Evolutionary conservation across 78 protist species (phyloP).

Genomic region (Salpingoeca rosetta): DNA sequence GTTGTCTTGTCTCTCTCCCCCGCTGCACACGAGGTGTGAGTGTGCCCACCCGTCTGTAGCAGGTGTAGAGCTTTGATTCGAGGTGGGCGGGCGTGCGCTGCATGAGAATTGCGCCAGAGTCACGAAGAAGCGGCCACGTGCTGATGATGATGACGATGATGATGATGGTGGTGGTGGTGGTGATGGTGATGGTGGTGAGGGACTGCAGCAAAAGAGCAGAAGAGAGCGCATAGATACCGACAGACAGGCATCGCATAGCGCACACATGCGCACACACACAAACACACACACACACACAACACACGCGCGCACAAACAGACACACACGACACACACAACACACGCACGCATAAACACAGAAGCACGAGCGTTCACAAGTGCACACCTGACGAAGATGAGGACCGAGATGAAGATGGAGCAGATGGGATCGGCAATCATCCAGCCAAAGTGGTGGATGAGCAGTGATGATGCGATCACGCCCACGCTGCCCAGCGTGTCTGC

Average conservation of each 20-base stretch:
- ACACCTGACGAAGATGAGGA: constrained; percentile 63
- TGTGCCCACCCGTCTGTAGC: neutral
- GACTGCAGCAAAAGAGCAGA: constrained; percentile 59
- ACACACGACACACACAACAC: too few relatives aligned
- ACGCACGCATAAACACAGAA: too few relatives aligned
- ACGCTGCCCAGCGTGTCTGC: constrained; percentile 94
- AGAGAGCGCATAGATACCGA: too few relatives aligned
- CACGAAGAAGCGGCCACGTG: constrained; percentile 67
- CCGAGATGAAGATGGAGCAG: constrained; percentile 68
- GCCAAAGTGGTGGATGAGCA: constrained; percentile 61
- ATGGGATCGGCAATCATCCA: constrained; percentile 84
- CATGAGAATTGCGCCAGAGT: constrained; percentile 37
- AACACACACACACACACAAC: too few relatives aligned
- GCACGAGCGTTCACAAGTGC: too few relatives aligned
- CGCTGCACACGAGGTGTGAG: neutral
- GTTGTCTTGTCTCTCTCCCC: neutral
- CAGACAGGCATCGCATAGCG: too few relatives aligned
- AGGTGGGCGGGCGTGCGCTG: constrained; percentile 56
- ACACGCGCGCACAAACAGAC: too few relatives aligned
- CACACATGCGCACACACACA: too few relatives aligned
- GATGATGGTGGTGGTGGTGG: constrained; percentile 76
- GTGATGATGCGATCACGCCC: constrained; percentile 83
- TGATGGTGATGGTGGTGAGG: constrained; percentile 71
- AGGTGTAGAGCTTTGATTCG: neutral
- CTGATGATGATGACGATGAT: constrained; percentile 58